Conservation (phyloP, 169 alveolate genomes). For the Plasmodium berghei region DNA sequence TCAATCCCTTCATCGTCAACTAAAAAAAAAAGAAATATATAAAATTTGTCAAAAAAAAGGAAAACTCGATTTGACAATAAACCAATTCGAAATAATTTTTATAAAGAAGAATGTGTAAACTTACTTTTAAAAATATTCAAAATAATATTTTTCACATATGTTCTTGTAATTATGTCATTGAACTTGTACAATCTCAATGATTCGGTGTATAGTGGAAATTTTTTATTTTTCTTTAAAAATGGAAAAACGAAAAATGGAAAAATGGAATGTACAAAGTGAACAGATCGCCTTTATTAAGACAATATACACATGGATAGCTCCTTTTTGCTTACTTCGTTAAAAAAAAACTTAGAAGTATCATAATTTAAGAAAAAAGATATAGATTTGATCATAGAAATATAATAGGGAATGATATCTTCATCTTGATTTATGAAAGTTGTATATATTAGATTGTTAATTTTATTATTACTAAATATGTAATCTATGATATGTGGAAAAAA, state of each 20-base stretch:
- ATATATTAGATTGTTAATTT: slow-evolving; percentile 47
- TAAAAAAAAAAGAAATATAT: background rate
- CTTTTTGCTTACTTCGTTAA: slow-evolving; percentile 33
- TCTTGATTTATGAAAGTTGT: slow-evolving; percentile 65
- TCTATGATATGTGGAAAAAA: background rate
- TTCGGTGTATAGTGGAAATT: slow-evolving; percentile 62
- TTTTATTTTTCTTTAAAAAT: slow-evolving; percentile 53
- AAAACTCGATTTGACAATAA: background rate
- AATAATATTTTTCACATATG: slow-evolving; percentile 50
- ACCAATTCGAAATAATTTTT: background rate
- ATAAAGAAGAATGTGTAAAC: background rate
- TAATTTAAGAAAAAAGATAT: slow-evolving; percentile 54
- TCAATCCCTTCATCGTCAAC: slow-evolving; percentile 71
- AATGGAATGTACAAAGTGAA: background rate
- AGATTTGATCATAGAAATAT: slow-evolving; percentile 59
- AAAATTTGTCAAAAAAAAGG: background rate
- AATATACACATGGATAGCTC: background rate
- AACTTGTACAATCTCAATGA: slow-evolving; percentile 53
- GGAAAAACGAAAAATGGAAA: slow-evolving; percentile 7
- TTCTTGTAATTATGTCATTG: slow-evolving; percentile 56
- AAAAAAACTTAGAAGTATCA: slow-evolving; percentile 63
- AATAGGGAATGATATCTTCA: slow-evolving; percentile 69
- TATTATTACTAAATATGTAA: slow-evolving; percentile 64
- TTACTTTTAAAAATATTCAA: slow-evolving; percentile 49
- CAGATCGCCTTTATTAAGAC: background rate